Conservation (phyloP, 2,329 filamentous ascomycete species). For the Stylonectria norvegica region DNA sequence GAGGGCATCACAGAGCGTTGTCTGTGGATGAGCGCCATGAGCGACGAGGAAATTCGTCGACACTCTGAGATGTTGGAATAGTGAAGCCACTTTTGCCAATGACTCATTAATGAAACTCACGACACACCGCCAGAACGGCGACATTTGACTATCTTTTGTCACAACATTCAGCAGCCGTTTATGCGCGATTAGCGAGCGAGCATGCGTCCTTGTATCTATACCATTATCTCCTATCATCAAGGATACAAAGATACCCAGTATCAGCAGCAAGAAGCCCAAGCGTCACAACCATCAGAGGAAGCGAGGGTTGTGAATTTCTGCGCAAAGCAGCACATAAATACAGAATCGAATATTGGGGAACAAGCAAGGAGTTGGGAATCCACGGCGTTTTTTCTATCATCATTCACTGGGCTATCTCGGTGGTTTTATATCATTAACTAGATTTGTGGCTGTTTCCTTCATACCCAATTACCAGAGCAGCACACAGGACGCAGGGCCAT, state of each 20-base stretch:
- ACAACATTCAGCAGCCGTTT: too few relatives aligned
- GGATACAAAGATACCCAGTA: too few relatives aligned
- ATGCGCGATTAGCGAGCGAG: too few relatives aligned
- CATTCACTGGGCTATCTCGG: conserved; percentile 6
- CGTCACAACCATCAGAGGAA: too few relatives aligned
- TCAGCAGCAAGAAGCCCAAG: too few relatives aligned
- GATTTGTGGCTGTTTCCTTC: conserved; percentile 11
- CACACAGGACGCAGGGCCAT: too few relatives aligned
- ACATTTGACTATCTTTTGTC: too few relatives aligned
- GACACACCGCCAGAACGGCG: conserved; percentile 6
- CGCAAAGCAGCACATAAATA: too few relatives aligned
- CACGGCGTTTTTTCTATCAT: conserved; percentile 5
- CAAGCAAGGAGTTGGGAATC: conserved; percentile 28
- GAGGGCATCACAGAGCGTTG: conserved; percentile 76
- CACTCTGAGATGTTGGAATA: conserved; percentile 49
- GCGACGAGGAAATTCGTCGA: conserved; percentile 68
- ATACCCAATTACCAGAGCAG: too few relatives aligned
- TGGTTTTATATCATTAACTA: conserved; percentile 12
- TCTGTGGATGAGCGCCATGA: conserved; percentile 78
- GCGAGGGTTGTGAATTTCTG: too few relatives aligned
- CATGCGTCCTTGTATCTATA: too few relatives aligned
- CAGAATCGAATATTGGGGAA: conserved; percentile 22
- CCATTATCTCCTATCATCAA: too few relatives aligned
- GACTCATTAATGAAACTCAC: conserved; percentile 9
- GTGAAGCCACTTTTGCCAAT: conserved; percentile 6